Conservation (phyloP, 2,329 filamentous ascomycete genomes). For the Fusarium sp. region DNA sequence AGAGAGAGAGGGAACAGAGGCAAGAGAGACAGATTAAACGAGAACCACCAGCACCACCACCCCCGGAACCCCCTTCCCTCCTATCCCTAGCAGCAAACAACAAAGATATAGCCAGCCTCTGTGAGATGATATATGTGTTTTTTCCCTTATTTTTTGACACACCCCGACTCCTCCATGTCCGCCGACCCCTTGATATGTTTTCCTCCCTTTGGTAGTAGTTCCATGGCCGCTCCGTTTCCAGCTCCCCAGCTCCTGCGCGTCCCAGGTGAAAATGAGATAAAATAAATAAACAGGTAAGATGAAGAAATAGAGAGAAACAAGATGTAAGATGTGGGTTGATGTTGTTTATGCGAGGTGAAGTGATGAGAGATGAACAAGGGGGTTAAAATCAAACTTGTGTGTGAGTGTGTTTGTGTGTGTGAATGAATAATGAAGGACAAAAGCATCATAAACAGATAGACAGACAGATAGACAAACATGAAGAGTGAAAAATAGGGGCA, state of each 20-base stretch:
- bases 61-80: background rate
- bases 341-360: constrained; percentile 18
- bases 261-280: constrained; percentile 38
- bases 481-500: constrained; percentile 26
- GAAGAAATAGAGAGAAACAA: constrained; percentile 31
- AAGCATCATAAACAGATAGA: constrained; percentile 17
- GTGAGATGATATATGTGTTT: constrained; percentile 30
- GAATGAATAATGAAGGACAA: constrained; percentile 7
- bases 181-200: constrained; percentile 25
- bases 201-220: constrained; percentile 16
- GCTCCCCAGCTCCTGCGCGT: constrained; percentile 45
- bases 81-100: constrained; percentile 22
- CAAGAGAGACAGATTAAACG: constrained; percentile 12
- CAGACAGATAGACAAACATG: constrained; percentile 22
- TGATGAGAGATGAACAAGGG: constrained; percentile 20
- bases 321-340: constrained; percentile 4
- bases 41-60: constrained; percentile 27
- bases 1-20: background rate
- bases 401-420: background rate
- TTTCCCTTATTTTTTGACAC: constrained; percentile 35
- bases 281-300: constrained; percentile 33
- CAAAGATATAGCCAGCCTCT: constrained; percentile 40
- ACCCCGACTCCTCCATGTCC: constrained; percentile 46
- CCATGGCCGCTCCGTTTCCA: constrained; percentile 39
- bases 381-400: constrained; percentile 17